Percentiles rank a stretch among this genome's conserved stretches.
Evolutionary conservation across 768 basidiomycete genomes (phyloP).

Genomic region (Rhizopogon rudus): DNA sequence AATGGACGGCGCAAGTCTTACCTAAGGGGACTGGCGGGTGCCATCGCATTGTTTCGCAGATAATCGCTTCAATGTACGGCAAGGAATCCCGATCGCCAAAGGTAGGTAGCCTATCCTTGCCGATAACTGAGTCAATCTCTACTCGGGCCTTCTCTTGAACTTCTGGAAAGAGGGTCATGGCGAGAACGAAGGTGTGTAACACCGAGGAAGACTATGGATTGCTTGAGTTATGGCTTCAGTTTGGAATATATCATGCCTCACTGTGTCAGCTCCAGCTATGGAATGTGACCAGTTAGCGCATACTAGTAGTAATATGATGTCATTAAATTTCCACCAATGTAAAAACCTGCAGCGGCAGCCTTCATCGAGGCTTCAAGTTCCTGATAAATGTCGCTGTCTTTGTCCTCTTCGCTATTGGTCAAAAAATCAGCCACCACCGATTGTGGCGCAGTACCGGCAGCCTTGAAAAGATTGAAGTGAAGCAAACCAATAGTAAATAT

Average conservation of each 20-base stretch:
- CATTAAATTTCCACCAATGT: neutral
- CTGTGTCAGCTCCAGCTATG: neutral
- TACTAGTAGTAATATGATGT: neutral
- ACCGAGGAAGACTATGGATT: neutral
- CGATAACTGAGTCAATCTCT: conserved; percentile 1
- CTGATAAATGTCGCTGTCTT: neutral
- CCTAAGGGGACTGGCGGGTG: neutral
- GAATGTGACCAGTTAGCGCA: neutral
- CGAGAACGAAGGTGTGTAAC: conserved; percentile 1
- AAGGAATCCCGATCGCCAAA: neutral
- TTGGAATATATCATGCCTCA: neutral
- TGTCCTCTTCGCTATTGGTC: too few relatives aligned
- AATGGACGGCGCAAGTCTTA: neutral
- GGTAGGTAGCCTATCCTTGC: neutral
- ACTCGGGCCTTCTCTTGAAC: conserved; percentile 4
- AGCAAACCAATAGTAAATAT: too few relatives aligned
- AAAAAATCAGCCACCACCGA: too few relatives aligned
- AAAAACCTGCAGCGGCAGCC: neutral
- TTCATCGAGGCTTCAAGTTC: neutral
- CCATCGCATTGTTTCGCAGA: neutral
- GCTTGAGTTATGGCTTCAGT: neutral
- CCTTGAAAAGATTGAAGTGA: too few relatives aligned
- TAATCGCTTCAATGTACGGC: conserved; percentile 7
- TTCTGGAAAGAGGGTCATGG: conserved; percentile 4
- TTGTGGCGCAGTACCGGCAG: neutral